phyloP scores from a whole-genome alignment of 1,139 yeast species.

The Wickerhamomyces sp. region DNA sequence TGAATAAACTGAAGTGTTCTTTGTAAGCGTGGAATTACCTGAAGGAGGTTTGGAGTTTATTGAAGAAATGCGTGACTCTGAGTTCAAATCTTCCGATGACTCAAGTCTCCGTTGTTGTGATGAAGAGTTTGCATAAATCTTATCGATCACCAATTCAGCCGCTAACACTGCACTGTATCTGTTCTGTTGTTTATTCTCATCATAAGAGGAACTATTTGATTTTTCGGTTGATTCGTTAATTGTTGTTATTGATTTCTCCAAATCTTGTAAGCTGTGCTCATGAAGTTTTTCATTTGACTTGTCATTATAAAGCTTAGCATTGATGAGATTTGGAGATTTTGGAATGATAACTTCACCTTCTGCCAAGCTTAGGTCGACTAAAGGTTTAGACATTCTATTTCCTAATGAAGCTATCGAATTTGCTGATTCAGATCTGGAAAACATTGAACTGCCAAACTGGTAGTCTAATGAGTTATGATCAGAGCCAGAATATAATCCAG shows the following conservation, averaged over 20 bases:
- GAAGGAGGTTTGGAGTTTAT: constrained; percentile 15
- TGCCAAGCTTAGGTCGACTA: constrained; percentile 29
- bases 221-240: constrained; percentile 6
- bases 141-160: constrained; percentile 25
- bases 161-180: constrained; percentile 25
- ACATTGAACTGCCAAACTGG: constrained; percentile 27
- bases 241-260: constrained; percentile 2
- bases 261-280: constrained; percentile 1
- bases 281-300: constrained; percentile 1
- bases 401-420: constrained; percentile 25
- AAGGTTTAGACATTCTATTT: constrained; percentile 28
- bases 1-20: constrained; percentile 11
- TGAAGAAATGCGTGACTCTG: constrained; percentile 9
- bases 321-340: constrained; percentile 19
- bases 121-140: constrained; percentile 17
- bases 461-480: constrained; percentile 16
- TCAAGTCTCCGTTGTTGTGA: not conserved
- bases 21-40: constrained; percentile 11
- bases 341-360: constrained; percentile 32
- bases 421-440: constrained; percentile 44
- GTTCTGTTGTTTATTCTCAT: constrained; percentile 13
- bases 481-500: constrained; percentile 36
- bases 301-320: constrained; percentile 1
- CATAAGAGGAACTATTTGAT: constrained; percentile 1
- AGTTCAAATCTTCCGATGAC: constrained; percentile 3